Percentiles rank a stretch among this genome's conserved stretches.
Evolutionary conservation across 2,329 filamentous ascomycete species (phyloP).

Genomic region (Paecilomyces dactylethromorphus): DNA sequence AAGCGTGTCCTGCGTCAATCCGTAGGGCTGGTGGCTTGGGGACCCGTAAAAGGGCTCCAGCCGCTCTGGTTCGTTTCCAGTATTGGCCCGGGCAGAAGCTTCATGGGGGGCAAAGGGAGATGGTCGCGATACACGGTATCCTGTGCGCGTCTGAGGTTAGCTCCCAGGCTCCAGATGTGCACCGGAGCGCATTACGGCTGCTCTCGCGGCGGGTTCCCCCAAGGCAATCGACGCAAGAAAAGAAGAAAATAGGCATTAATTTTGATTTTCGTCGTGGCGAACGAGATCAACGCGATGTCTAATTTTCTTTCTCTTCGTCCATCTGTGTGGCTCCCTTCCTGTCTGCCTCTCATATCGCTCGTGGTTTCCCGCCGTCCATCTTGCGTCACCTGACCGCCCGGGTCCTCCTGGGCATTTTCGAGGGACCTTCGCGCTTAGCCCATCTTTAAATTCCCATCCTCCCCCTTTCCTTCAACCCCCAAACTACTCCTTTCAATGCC

Average conservation of each 20-base stretch:
- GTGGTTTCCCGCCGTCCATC: slow-evolving; percentile 6
- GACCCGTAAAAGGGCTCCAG: neutral
- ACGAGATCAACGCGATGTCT: neutral
- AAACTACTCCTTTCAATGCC: slow-evolving; percentile 13
- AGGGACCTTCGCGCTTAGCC: slow-evolving; percentile 3
- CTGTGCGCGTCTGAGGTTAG: neutral
- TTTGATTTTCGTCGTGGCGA: neutral
- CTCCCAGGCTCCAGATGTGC: neutral
- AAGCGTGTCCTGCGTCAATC: neutral
- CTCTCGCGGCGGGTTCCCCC: neutral
- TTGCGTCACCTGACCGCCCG: slow-evolving; percentile 1
- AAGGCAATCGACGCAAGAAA: neutral
- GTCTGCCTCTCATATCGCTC: neutral
- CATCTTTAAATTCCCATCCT: slow-evolving; percentile 3
- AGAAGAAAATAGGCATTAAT: neutral
- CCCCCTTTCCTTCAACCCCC: slow-evolving; percentile 4
- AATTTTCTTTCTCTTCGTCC: neutral
- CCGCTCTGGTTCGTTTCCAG: neutral
- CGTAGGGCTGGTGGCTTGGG: neutral
- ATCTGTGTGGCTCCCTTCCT: neutral
- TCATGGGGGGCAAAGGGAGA: neutral
- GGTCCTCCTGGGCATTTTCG: neutral
- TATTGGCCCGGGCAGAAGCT: neutral
- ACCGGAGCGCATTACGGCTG: neutral
- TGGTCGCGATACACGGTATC: neutral